Percentiles rank a stretch among this genome's conserved stretches.
Evolutionary conservation across 2,329 filamentous ascomycete species (phyloP).

Genomic region (Aspergillus sp.): DNA sequence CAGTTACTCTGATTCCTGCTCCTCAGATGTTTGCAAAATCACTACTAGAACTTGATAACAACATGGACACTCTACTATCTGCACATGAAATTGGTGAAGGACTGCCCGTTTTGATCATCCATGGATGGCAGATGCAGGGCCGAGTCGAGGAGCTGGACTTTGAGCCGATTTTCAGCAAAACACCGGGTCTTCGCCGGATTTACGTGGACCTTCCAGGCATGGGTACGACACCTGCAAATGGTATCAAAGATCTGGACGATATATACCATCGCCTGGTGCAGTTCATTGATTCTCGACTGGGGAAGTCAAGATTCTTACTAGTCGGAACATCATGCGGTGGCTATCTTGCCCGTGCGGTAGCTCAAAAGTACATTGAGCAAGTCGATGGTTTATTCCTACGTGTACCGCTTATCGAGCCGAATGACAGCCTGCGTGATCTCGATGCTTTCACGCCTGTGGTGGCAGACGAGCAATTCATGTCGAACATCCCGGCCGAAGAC

Average conservation of each 20-base stretch:
- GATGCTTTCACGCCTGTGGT: constrained; percentile 25
- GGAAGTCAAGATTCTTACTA: constrained; percentile 21
- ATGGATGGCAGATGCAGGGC: constrained; percentile 26
- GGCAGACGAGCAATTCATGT: constrained; percentile 22
- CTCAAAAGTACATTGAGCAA: constrained; percentile 23
- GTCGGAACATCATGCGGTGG: constrained; percentile 28
- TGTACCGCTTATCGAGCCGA: constrained; percentile 27
- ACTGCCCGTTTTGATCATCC: constrained; percentile 27
- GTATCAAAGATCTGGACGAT: constrained; percentile 25
- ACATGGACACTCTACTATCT: constrained; percentile 19
- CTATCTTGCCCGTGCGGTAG: constrained; percentile 28
- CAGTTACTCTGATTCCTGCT: no score
- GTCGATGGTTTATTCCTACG: constrained; percentile 27
- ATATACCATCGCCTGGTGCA: constrained; percentile 23
- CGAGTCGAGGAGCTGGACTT: constrained; percentile 25
- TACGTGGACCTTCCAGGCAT: constrained; percentile 32
- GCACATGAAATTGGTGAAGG: constrained; percentile 25
- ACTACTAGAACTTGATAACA: not conserved
- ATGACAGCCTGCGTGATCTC: constrained; percentile 22
- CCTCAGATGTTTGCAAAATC: no score
- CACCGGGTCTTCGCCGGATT: constrained; percentile 21
- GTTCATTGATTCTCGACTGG: constrained; percentile 28
- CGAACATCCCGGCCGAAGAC: constrained; percentile 21
- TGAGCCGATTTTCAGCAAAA: constrained; percentile 27
- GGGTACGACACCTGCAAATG: constrained; percentile 26